Evolutionary conservation across 441 rosid species (phyloP).

Genomic region (Francoa sonchifolia): DNA sequence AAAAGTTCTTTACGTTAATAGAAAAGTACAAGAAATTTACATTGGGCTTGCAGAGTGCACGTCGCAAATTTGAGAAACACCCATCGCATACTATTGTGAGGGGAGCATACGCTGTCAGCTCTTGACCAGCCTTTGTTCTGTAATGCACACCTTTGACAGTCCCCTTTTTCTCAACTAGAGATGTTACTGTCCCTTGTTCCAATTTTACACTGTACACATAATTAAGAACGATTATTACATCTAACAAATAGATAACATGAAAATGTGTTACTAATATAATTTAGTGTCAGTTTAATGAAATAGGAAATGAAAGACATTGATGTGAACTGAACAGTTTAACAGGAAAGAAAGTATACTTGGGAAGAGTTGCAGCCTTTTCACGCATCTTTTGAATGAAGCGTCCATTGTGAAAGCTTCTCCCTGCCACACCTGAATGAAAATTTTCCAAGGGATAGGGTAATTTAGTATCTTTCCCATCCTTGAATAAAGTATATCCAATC

Average conservation of each 20-base stretch:
- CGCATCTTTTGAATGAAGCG: slow-evolving; percentile 12
- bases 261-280: too few species aligned
- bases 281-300: too few species aligned
- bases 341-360: too few species aligned
- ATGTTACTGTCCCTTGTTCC: slow-evolving; percentile 18
- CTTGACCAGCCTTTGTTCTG: slow-evolving; percentile 12
- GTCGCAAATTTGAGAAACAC: slow-evolving; percentile 13
- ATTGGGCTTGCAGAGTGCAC: slow-evolving; percentile 11
- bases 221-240: background rate
- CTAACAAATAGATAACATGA: too few species aligned
- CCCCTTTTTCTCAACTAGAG: slow-evolving; percentile 17
- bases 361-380: slow-evolving; percentile 5
- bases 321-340: too few species aligned
- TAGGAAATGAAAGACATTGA: too few species aligned
- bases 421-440: slow-evolving; percentile 7
- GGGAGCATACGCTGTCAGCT: slow-evolving; percentile 10
- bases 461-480: slow-evolving; percentile 7
- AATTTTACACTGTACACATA: slow-evolving; percentile 6
- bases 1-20: background rate
- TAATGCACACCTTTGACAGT: slow-evolving; percentile 15
- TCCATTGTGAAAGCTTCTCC: slow-evolving; percentile 15
- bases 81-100: slow-evolving; percentile 8
- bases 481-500: slow-evolving; percentile 11
- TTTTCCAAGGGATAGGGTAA: slow-evolving; percentile 12
- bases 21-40: background rate